Base-by-base conservation (phyloP, 169 alveolate species). In the Eimeria brunetti region DNA sequence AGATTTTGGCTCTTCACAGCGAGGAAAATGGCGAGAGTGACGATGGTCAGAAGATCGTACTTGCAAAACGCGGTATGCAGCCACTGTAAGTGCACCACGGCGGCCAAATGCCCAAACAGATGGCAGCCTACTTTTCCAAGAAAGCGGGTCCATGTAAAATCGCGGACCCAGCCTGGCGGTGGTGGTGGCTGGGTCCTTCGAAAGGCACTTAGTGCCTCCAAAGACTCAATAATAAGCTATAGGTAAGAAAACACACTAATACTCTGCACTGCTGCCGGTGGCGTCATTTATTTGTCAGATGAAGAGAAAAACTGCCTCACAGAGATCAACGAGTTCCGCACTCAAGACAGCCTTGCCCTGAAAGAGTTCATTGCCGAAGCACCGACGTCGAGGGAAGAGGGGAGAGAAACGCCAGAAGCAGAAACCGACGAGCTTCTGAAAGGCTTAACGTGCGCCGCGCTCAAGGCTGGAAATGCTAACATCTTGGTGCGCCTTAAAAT, bases 321-420 rank as follows among this genome's bases (percentile, higher is more conserved):
- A 30, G 92, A 85, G 73, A 62, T 85, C 20, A 85, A 85, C 51
- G 80, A 36, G 46, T 60, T 85, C 69, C 92, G 92, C 27, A 85
- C 92, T 0, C 92, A 85, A 62, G 81, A 85, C 1, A 36, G n/a
- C n/a, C 56, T 85, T 22, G 92, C 81, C 41, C 44, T 85, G 58
- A 36, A 24, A 3, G 44, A 64, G 0, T 85, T 85, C 80, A 20
- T 38, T 36, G 92, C 38, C 9, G 73, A 22, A 18, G n/a, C 9
- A 8, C 6, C 49, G 3, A 6, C 51, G 20, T n/a, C 73, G 22
- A 33, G 2, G 56, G 62, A 62, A 6, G 36, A 2, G 6, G 7
- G 5, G 11, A 46, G 22, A 7, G 7, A 36, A 5, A 2, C 53
- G 53, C 18, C 75, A 27, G 75, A 64, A 64, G 1, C 12, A 1